A percentile compares a stretch with the other conserved stretches of the same genome.
Evolutionary conservation across 176 grass and related monocot genomes (phyloP).

Genomic region (Ensete ventricosum): DNA sequence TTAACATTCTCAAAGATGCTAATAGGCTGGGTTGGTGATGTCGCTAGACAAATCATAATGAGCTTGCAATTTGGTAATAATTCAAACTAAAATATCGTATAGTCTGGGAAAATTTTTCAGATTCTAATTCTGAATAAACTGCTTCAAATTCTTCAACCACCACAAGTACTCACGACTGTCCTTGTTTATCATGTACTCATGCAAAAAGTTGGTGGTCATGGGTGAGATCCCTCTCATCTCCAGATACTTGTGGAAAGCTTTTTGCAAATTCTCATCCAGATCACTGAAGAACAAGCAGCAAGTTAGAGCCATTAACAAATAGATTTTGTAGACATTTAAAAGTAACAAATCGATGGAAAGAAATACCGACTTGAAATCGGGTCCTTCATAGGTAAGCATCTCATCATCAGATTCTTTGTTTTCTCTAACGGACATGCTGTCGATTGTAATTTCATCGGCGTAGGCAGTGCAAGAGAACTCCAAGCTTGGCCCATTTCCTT

Average conservation of each 20-base stretch:
- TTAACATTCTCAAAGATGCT: too few relatives aligned
- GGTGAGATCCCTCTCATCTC: constrained; percentile 72
- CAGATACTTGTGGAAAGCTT: constrained; percentile 87
- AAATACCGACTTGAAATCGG: constrained; percentile 75
- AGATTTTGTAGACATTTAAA: neutral
- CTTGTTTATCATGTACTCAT: constrained; percentile 97
- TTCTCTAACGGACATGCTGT: constrained; percentile 55
- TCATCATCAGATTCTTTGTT: constrained; percentile 16
- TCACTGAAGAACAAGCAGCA: constrained; percentile 36
- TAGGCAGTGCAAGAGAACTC: constrained; percentile 79
- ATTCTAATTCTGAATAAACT: constrained; percentile 44
- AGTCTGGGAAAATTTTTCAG: neutral
- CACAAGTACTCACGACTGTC: constrained; percentile 81
- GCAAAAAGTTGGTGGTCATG: constrained; percentile 80
- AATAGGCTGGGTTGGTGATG: too few relatives aligned
- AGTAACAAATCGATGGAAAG: neutral
- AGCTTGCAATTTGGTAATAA: too few relatives aligned
- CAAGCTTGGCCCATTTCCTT: constrained; percentile 36
- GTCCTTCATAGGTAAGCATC: constrained; percentile 67
- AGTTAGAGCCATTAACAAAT: neutral
- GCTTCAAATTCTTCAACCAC: constrained; percentile 84
- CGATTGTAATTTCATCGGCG: constrained; percentile 68
- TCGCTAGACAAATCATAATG: too few relatives aligned
- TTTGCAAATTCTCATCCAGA: constrained; percentile 91
- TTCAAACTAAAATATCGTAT: too few relatives aligned